phyloP scores from a whole-genome alignment of 768 basidiomycete genomes.

The Leucosporidium creatinivorum region DNA sequence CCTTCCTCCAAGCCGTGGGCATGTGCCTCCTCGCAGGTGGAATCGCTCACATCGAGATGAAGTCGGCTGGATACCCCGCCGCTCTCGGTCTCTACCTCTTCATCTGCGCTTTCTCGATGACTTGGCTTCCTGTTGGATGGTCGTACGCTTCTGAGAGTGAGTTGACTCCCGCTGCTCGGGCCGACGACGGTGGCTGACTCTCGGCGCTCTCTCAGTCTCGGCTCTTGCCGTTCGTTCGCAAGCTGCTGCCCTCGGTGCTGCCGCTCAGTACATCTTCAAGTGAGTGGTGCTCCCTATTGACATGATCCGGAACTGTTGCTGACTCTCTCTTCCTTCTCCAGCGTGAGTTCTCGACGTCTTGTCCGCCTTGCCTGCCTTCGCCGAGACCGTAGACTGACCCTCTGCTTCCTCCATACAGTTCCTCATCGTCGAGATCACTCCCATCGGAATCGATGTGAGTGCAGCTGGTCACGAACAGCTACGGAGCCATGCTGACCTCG shows the following conservation, averaged over 20 bases:
- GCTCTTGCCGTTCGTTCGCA: conserved; percentile 28
- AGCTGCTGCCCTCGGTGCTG: conserved; percentile 27
- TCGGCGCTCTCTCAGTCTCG: background rate
- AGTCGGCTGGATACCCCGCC: conserved; percentile 26
- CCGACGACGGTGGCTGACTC: too few relatives aligned
- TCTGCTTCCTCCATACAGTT: conserved; percentile 17
- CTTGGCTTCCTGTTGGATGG: conserved; percentile 27
- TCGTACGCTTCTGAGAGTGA: conserved; percentile 25
- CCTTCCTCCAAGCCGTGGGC: conserved; percentile 14
- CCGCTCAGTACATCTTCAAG: conserved; percentile 22
- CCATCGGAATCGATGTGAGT: conserved; percentile 22
- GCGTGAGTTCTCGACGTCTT: too few relatives aligned
- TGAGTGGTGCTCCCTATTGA: background rate
- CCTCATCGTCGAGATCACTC: conserved; percentile 33
- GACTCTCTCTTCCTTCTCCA: too few relatives aligned
- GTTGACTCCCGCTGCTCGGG: background rate
- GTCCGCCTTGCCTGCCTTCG: too few relatives aligned
- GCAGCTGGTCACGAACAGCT: too few relatives aligned
- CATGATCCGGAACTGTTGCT: too few relatives aligned
- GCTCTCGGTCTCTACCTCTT: conserved; percentile 30
- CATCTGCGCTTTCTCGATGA: conserved; percentile 17
- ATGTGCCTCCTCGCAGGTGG: conserved; percentile 28
- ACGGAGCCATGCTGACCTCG: too few relatives aligned
- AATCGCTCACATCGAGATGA: conserved; percentile 11
- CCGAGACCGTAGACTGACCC: background rate